A percentile compares a stretch with the other conserved stretches of the same genome.
Conservation (phyloP, 2,329 filamentous ascomycete genomes). For the Alternaria atra region DNA sequence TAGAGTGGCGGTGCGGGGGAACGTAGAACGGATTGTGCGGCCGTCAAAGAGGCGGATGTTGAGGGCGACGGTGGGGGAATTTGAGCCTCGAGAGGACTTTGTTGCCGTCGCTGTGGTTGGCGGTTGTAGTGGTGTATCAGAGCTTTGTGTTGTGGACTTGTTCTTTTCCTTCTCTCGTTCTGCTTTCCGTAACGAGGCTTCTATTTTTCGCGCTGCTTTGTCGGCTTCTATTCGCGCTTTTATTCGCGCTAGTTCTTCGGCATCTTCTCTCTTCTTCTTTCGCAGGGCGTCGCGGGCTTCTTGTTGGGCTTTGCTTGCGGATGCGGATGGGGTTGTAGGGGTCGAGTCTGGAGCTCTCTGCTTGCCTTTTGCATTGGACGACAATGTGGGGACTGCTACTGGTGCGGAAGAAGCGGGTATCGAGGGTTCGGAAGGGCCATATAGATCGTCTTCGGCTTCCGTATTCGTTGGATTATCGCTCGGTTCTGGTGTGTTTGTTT, state of each 20-base stretch:
- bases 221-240: conserved; percentile 80
- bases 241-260: conserved; percentile 75
- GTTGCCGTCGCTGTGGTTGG: conserved; percentile 7
- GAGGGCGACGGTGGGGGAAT: conserved; percentile 56
- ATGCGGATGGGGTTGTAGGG: conserved; percentile 43
- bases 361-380: conserved; percentile 46
- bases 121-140: not conserved
- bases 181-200: conserved; percentile 45
- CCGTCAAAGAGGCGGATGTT: conserved; percentile 88
- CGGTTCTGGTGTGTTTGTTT: conserved; percentile 17
- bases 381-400: conserved; percentile 13
- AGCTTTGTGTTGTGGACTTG: conserved; percentile 9
- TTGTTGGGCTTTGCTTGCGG: conserved; percentile 50
- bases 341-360: conserved; percentile 53
- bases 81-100: conserved; percentile 38
- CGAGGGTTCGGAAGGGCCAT: conserved; percentile 10
- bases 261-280: conserved; percentile 69
- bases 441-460: conserved; percentile 17
- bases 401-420: conserved; percentile 13
- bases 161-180: conserved; percentile 43
- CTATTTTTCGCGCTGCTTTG: conserved; percentile 69
- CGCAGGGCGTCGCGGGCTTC: conserved; percentile 60
- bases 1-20: conserved; percentile 71
- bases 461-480: not conserved
- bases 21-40: conserved; percentile 76